These are phyloP conservation scores for Podaxis mareebaensis DNA, from an alignment of 768 basidiomycete genomes.

Conservation along the genomic window DNA sequence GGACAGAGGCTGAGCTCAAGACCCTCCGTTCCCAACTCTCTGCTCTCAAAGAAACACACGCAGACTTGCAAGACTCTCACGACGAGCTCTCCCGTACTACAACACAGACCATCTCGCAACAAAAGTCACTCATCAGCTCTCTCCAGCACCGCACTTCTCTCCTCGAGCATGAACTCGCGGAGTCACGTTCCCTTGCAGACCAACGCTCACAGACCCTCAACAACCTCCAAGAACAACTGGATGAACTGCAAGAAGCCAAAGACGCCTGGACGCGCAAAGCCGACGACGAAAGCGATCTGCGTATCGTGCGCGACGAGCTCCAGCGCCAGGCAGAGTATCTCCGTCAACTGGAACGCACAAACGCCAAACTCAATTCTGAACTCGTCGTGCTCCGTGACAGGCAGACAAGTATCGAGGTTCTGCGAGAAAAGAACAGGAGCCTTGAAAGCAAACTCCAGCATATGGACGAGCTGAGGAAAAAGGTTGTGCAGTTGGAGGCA, in stretches of 20 bases:
- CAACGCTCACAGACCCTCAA: conserved; percentile 41
- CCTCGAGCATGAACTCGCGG: conserved; percentile 49
- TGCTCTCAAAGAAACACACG: conserved; percentile 54
- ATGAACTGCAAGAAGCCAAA: conserved; percentile 40
- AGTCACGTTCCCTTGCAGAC: conserved; percentile 40
- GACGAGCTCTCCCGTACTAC: conserved; percentile 47
- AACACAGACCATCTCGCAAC: conserved; percentile 48
- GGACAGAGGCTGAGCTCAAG: conserved; percentile 52
- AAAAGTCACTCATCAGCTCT: conserved; percentile 52
- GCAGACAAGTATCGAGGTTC: conserved; percentile 63
- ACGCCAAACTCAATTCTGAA: conserved; percentile 56
- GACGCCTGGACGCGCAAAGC: conserved; percentile 28
- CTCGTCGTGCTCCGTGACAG: conserved; percentile 53
- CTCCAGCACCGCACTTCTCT: conserved; percentile 45
- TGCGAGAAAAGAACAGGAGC: conserved; percentile 72
- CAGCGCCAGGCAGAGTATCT: conserved; percentile 65
- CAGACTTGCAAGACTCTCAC: conserved; percentile 62
- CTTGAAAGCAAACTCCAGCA: conserved; percentile 53
- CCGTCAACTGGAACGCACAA: conserved; percentile 58
- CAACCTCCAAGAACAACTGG: conserved; percentile 48
- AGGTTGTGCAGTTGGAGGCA: conserved; percentile 58
- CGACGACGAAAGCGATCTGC: conserved; percentile 55
- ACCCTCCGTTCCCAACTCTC: conserved; percentile 49
- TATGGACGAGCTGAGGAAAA: conserved; percentile 56
- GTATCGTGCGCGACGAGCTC: conserved; percentile 66